Evolutionary conservation across 129 eudicot genomes (phyloP).

Genomic region (Artemisia argyi): DNA sequence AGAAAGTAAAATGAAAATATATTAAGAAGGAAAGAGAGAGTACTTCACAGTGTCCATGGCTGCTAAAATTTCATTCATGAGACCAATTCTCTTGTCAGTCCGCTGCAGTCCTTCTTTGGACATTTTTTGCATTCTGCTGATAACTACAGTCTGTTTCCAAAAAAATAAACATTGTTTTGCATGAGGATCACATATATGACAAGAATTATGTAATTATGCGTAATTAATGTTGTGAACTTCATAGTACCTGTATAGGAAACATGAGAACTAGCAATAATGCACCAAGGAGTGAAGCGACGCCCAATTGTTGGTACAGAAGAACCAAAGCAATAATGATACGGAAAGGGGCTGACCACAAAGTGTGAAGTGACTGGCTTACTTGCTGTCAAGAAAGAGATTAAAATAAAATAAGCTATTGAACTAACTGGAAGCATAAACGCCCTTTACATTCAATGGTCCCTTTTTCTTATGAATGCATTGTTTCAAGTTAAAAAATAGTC

Average conservation of each 20-base stretch:
- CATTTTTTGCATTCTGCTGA: conserved; percentile 88
- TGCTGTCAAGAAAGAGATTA: conserved; percentile 53
- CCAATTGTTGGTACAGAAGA: conserved; percentile 84
- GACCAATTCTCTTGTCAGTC: conserved; percentile 93
- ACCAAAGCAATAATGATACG: conserved; percentile 82
- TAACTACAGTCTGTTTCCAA: conserved; percentile 66
- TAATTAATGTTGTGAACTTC: neutral
- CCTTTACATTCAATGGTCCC: neutral
- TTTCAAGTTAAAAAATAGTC: neutral
- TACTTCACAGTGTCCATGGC: conserved; percentile 99
- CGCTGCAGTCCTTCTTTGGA: conserved; percentile 86
- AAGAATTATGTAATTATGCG: neutral
- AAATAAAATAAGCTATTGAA: conserved; percentile 14
- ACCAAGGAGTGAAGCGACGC: conserved; percentile 91
- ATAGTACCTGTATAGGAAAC: conserved; percentile 88
- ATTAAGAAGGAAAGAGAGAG: neutral
- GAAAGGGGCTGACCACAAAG: conserved; percentile 93
- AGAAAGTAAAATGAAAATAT: neutral
- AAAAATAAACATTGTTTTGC: neutral
- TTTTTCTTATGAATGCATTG: neutral
- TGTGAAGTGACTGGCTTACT: conserved; percentile 81
- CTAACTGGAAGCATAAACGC: conserved; percentile 10
- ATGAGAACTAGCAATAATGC: conserved; percentile 65
- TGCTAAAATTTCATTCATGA: conserved; percentile 90
- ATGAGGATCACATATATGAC: neutral